These are phyloP conservation scores for Salix udensis DNA, from an alignment of 345 rosid genomes.

Conservation along the genomic window DNA sequence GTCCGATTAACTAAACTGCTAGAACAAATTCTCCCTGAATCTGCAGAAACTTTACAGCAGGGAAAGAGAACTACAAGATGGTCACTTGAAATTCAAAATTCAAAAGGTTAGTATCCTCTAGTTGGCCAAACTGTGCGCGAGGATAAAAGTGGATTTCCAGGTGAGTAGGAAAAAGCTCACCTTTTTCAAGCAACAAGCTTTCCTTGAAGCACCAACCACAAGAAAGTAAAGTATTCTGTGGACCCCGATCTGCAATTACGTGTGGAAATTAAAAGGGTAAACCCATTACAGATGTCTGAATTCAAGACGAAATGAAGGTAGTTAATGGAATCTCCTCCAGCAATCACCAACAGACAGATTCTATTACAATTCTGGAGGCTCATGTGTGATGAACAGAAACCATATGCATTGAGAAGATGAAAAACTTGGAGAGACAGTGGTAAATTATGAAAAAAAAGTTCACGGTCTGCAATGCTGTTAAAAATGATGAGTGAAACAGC, in stretches of 20 bases:
- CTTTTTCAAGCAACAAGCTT: neutral
- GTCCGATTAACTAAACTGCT: too few species aligned
- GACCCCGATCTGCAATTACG: neutral
- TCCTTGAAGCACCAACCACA: neutral
- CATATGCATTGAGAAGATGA: neutral
- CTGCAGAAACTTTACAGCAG: too few species aligned
- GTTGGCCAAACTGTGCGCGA: neutral
- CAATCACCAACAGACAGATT: too few species aligned
- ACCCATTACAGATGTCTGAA: neutral
- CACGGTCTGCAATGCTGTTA: neutral
- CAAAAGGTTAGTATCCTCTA: neutral
- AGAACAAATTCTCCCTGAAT: too few species aligned
- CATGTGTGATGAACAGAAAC: neutral
- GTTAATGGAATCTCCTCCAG: neutral
- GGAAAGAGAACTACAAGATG: too few species aligned
- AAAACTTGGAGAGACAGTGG: neutral
- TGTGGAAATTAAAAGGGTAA: neutral
- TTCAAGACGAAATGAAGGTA: neutral
- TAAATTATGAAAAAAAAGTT: neutral
- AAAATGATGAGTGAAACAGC: constrained; percentile 11
- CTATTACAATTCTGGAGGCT: too few species aligned
- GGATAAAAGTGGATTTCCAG: neutral
- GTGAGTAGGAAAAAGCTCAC: neutral
- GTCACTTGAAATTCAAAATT: too few species aligned
- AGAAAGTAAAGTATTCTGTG: neutral